Evolutionary conservation across 176 grass and related monocot genomes (phyloP).

Genomic region (Otatea glauca): DNA sequence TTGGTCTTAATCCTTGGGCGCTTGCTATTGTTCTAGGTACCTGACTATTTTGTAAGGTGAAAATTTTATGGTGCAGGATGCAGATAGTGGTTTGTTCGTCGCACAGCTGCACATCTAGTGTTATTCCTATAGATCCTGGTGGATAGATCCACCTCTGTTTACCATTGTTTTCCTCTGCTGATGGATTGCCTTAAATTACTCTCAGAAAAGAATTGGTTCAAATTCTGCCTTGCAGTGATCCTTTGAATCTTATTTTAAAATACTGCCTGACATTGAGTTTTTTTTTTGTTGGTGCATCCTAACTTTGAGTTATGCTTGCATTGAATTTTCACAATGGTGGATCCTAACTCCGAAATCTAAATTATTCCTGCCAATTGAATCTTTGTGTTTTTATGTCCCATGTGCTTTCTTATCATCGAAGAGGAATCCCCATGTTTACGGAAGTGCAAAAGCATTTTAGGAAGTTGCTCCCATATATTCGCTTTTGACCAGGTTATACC

Average conservation of each 20-base stretch:
- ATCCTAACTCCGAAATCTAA: neutral
- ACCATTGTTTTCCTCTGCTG: neutral
- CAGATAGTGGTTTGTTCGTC: neutral
- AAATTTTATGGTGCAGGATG: neutral
- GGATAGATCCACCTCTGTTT: neutral
- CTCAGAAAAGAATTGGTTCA: neutral
- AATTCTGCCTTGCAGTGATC: neutral
- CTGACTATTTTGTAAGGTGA: neutral
- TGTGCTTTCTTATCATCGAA: neutral
- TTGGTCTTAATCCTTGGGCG: neutral
- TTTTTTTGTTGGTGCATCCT: neutral
- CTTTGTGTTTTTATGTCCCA: neutral
- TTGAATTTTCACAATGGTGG: neutral
- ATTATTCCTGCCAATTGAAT: neutral
- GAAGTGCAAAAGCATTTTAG: neutral
- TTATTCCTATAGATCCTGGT: neutral
- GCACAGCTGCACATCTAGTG: neutral
- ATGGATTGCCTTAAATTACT: slow-evolving; percentile 9
- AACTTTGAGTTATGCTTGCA: neutral
- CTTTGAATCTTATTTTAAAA: neutral
- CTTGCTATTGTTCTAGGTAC: neutral
- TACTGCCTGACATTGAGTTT: neutral
- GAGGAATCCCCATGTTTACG: neutral
- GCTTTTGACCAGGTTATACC: neutral
- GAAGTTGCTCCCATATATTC: neutral